A percentile compares a stretch with the other conserved stretches of the same genome.
These are phyloP conservation scores for Malassezia arunalokei DNA, from an alignment of 1,284 basidiomycete genomes.

Conservation along the genomic window DNA sequence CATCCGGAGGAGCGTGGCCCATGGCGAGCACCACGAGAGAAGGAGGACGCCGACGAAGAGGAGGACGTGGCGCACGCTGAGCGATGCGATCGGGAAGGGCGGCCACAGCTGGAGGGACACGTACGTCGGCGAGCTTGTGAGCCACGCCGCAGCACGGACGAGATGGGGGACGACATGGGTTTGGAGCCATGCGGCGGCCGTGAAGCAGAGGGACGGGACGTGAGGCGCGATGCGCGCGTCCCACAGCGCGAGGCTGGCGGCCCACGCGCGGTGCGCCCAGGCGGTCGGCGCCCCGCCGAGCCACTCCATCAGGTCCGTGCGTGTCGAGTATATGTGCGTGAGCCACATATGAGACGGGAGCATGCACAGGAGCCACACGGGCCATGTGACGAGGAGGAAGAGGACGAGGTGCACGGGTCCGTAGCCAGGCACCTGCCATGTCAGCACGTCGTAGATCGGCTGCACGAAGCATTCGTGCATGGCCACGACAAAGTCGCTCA, in stretches of 20 bases:
- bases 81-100: constrained; percentile 37
- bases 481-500: constrained; percentile 35
- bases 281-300: background rate
- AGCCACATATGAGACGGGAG: constrained; percentile 21
- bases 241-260: background rate
- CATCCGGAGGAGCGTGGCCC: constrained; percentile 35
- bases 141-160: background rate
- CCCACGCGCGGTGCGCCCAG: background rate
- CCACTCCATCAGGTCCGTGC: background rate
- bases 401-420: constrained; percentile 24
- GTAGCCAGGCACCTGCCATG: constrained; percentile 25
- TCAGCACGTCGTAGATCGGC: constrained; percentile 24
- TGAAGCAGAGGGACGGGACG: background rate
- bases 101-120: constrained; percentile 21
- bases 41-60: constrained; percentile 32
- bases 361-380: constrained; percentile 36
- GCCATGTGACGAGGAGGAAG: constrained; percentile 39
- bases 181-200: background rate
- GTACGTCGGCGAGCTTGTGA: background rate
- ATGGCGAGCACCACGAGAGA: constrained; percentile 44
- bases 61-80: constrained; percentile 33
- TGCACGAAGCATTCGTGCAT: constrained; percentile 20
- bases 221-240: constrained; percentile 13
- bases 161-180: background rate
- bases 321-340: constrained; percentile 1